A percentile compares a stretch with the other conserved stretches of the same genome.
Conservation (phyloP, 108 stramenopile genomes). For the Fistulifera pelliculosa region DNA sequence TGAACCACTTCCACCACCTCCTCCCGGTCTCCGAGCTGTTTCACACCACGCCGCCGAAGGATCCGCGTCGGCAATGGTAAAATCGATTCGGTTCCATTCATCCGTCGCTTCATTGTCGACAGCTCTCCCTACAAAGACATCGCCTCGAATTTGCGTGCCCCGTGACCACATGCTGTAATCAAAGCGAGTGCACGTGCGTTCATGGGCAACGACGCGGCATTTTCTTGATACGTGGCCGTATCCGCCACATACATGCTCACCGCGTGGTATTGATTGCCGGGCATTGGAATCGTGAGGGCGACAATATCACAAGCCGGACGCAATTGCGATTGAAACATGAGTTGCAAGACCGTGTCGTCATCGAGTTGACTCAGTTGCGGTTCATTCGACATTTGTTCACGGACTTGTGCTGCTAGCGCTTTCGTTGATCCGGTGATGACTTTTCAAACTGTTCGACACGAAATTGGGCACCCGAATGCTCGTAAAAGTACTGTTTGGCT, state of each 20-base stretch:
- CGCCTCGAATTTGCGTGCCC: constrained; percentile 44
- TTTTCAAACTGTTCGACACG: constrained; percentile 31
- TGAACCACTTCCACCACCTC: constrained; percentile 44
- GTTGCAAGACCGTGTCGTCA: too few relatives aligned
- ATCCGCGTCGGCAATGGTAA: constrained; percentile 36
- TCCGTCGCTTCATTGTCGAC: constrained; percentile 57
- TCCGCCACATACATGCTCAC: constrained; percentile 76
- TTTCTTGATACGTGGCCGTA: constrained; percentile 21
- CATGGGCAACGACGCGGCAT: constrained; percentile 10
- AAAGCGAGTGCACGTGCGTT: constrained; percentile 54
- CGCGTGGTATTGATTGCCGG: constrained; percentile 35
- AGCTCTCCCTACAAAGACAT: constrained; percentile 68
- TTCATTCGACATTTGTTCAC: too few relatives aligned
- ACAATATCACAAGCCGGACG: constrained; percentile 64
- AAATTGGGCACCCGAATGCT: constrained; percentile 16
- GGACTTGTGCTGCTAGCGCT: too few relatives aligned
- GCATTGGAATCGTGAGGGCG: constrained; percentile 50
- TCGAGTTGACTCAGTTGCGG: too few relatives aligned
- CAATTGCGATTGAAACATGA: constrained; percentile 21
- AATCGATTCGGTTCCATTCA: constrained; percentile 63
- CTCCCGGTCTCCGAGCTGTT: constrained; percentile 32
- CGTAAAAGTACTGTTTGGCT: constrained; percentile 59
- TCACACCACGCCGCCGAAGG: constrained; percentile 38
- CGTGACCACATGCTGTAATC: constrained; percentile 50
- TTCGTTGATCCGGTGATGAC: too few relatives aligned